Evolutionary conservation across 768 basidiomycete genomes (phyloP).

Genomic region (Termitomyces sp.): DNA sequence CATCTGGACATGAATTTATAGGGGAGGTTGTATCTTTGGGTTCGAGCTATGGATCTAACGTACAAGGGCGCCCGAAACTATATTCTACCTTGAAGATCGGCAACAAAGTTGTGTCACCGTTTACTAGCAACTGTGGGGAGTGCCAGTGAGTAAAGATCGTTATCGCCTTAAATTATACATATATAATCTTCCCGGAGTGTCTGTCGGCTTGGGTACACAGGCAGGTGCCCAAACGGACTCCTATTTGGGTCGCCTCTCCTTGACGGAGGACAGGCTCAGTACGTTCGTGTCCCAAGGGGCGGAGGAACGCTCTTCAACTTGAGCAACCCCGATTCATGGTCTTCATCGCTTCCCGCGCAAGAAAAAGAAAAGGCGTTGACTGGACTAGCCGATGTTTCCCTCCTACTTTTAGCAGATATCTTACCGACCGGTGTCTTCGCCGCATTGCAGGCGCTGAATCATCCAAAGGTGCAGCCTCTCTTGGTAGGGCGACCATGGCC

Average conservation of each 20-base stretch:
- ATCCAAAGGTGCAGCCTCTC: slow-evolving; percentile 67
- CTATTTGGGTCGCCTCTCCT: slow-evolving; percentile 68
- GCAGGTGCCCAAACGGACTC: slow-evolving; percentile 57
- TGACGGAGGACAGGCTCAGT: slow-evolving; percentile 79
- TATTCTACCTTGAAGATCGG: slow-evolving; percentile 67
- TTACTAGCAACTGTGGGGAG: slow-evolving; percentile 81
- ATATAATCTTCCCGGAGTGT: slow-evolving; percentile 40
- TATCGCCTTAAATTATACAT: background rate
- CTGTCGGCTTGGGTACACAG: slow-evolving; percentile 73
- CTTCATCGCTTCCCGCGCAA: slow-evolving; percentile 33
- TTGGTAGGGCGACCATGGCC: slow-evolving; percentile 64
- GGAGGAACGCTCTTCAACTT: slow-evolving; percentile 76
- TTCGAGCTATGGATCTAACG: slow-evolving; percentile 44
- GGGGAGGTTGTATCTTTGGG: slow-evolving; percentile 73
- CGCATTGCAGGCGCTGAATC: slow-evolving; percentile 66
- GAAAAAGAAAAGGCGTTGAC: slow-evolving; percentile 37
- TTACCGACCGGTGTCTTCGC: slow-evolving; percentile 81
- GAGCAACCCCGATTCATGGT: slow-evolving; percentile 46
- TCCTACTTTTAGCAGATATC: slow-evolving; percentile 75
- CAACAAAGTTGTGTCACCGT: slow-evolving; percentile 78
- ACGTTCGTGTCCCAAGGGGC: slow-evolving; percentile 73
- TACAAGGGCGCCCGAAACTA: slow-evolving; percentile 52
- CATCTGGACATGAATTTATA: slow-evolving; percentile 76
- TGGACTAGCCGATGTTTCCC: slow-evolving; percentile 57
- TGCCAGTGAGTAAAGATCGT: slow-evolving; percentile 58